Conservation (phyloP, 768 basidiomycete genomes). For the Russula earlei region DNA sequence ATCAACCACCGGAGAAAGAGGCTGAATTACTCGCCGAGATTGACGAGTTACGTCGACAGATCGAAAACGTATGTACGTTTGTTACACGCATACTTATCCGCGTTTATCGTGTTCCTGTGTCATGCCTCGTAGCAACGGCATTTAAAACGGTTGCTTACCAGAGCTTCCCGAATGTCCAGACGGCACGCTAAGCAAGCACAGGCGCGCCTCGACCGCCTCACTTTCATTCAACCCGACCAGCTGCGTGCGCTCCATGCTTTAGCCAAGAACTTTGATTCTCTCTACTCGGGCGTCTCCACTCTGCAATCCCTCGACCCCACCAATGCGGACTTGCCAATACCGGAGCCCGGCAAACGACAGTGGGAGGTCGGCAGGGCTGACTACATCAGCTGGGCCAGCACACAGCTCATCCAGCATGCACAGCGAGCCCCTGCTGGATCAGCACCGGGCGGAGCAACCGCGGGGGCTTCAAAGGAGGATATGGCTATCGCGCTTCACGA, state of each 20-base stretch:
- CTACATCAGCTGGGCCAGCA: constrained; percentile 70
- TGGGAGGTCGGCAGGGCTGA: constrained; percentile 73
- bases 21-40: constrained; percentile 51
- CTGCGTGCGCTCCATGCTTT: constrained; percentile 33
- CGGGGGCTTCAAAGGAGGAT: neutral
- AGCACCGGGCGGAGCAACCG: neutral
- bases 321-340: constrained; percentile 20
- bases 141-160: neutral
- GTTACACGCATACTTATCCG: no score
- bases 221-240: constrained; percentile 35
- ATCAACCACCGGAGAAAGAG: constrained; percentile 44
- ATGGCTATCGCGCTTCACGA: neutral
- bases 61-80: constrained; percentile 70
- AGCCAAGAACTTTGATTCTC: constrained; percentile 32
- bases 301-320: constrained; percentile 33
- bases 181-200: constrained; percentile 40
- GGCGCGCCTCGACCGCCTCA: constrained; percentile 33
- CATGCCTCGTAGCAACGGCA: constrained; percentile 36
- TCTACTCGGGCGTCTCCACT: constrained; percentile 41
- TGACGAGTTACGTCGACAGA: constrained; percentile 51
- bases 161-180: neutral
- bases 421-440: constrained; percentile 16
- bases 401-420: constrained; percentile 36
- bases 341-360: constrained; percentile 56
- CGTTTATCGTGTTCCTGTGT: neutral